phyloP scores from a whole-genome alignment of 164 flowering plant genomes.

The Chloranthus sessilifolius region DNA sequence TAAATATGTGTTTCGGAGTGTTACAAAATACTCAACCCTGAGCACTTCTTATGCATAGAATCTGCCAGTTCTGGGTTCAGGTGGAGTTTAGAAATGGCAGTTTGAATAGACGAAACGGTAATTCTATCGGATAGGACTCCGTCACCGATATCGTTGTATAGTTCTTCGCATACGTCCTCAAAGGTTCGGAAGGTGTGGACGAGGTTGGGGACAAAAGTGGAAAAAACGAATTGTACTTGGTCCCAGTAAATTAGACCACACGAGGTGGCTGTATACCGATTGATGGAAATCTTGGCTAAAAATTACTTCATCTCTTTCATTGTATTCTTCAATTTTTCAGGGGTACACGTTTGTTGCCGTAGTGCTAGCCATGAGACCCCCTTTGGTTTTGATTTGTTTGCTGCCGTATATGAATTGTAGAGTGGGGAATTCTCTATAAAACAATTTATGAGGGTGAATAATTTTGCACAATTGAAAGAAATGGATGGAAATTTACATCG shows the following conservation, averaged over 20 bases:
- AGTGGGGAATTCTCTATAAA: slow-evolving; percentile 71
- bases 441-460: too few relatives aligned
- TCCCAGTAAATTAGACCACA: slow-evolving; percentile 69
- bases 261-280: slow-evolving; percentile 77
- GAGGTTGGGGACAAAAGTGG: slow-evolving; percentile 83
- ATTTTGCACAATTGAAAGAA: too few relatives aligned
- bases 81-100: slow-evolving; percentile 57
- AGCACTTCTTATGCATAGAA: slow-evolving; percentile 40
- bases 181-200: slow-evolving; percentile 72
- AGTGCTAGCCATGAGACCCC: slow-evolving; percentile 69
- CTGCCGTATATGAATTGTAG: slow-evolving; percentile 77
- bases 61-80: slow-evolving; percentile 78
- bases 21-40: slow-evolving; percentile 72
- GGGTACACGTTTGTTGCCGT: slow-evolving; percentile 82
- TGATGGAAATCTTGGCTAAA: slow-evolving; percentile 81
- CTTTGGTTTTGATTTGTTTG: slow-evolving; percentile 72
- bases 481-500: too few relatives aligned
- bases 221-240: slow-evolving; percentile 59
- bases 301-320: slow-evolving; percentile 79
- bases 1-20: too few relatives aligned
- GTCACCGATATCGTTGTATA: slow-evolving; percentile 50
- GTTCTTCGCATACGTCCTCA: slow-evolving; percentile 80
- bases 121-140: slow-evolving; percentile 54
- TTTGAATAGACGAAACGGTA: slow-evolving; percentile 53
- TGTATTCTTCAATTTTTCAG: slow-evolving; percentile 38